Percentiles rank a stretch among this genome's conserved stretches.
Evolutionary conservation across 2,329 filamentous ascomycete species (phyloP).

Genomic region (Metarhizium rileyi): DNA sequence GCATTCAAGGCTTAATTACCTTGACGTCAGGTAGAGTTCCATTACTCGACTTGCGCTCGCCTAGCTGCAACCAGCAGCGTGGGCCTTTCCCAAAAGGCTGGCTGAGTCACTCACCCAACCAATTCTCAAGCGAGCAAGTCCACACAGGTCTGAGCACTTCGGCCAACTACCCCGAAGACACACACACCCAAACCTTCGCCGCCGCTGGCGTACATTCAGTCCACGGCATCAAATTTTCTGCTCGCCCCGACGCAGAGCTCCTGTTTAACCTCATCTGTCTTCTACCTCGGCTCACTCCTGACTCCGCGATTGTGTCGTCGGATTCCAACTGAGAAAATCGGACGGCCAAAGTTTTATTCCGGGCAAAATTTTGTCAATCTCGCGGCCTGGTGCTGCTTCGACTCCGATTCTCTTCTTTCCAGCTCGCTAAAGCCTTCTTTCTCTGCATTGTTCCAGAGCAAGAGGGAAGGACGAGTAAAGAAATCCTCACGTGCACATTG

Average conservation of each 20-base stretch:
- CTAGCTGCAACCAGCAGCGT: background rate
- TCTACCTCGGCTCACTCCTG: background rate
- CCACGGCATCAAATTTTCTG: background rate
- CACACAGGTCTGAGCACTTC: background rate
- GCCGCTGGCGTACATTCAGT: background rate
- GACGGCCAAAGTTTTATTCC: background rate
- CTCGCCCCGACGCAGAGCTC: background rate
- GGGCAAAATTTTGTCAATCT: too few relatives aligned
- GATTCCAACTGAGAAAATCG: background rate
- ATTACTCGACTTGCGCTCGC: background rate
- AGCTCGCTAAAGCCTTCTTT: background rate
- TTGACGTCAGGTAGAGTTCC: background rate
- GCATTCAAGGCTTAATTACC: background rate
- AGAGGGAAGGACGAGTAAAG: background rate
- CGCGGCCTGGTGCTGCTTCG: conserved; percentile 2
- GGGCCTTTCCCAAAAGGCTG: background rate
- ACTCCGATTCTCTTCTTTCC: background rate
- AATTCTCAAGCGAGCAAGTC: background rate
- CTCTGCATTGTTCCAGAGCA: background rate
- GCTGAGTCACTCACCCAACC: background rate
- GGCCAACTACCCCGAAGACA: background rate
- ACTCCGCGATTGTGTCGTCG: background rate
- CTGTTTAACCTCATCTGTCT: background rate
- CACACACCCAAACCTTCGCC: background rate
- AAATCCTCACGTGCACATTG: background rate